These are phyloP conservation scores for Leccinum angustisporum DNA, from an alignment of 1,284 basidiomycete genomes.

Conservation along the genomic window DNA sequence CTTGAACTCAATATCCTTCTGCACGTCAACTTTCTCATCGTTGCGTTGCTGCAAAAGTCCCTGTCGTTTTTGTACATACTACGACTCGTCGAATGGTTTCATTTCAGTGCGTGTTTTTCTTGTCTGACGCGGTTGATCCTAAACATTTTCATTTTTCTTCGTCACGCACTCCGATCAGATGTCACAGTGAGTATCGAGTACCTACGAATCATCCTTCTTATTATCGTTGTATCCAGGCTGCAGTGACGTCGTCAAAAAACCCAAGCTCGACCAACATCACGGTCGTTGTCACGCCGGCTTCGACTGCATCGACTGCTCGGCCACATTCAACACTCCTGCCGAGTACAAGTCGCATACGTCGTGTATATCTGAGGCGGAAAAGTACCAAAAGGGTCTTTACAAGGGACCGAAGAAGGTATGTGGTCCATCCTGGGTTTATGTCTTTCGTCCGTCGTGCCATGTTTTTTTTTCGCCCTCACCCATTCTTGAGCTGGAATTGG, in stretches of 20 bases:
- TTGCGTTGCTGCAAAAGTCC: too few relatives aligned
- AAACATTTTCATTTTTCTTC: neutral
- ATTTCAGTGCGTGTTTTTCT: constrained; percentile 29
- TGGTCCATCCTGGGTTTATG: neutral
- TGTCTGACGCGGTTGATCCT: neutral
- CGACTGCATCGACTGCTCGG: constrained; percentile 88
- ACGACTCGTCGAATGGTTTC: constrained; percentile 29
- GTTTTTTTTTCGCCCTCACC: neutral
- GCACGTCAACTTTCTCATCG: too few relatives aligned
- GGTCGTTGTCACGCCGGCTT: constrained; percentile 64
- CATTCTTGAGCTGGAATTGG: neutral
- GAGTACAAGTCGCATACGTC: constrained; percentile 83
- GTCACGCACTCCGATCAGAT: constrained; percentile 11
- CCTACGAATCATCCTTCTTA: neutral
- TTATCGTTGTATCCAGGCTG: constrained; percentile 48
- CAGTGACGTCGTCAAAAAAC: constrained; percentile 87
- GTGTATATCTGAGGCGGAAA: constrained; percentile 88
- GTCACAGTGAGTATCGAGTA: constrained; percentile 17
- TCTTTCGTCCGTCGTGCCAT: neutral
- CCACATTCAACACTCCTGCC: constrained; percentile 69
- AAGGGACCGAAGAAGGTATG: constrained; percentile 26
- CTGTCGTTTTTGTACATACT: constrained; percentile 26
- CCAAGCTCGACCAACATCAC: constrained; percentile 78
- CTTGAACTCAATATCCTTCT: too few relatives aligned
- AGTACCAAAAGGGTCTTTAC: constrained; percentile 86